Evolutionary conservation across 768 basidiomycete species (phyloP).

Genomic region (Lactarius trivialis): DNA sequence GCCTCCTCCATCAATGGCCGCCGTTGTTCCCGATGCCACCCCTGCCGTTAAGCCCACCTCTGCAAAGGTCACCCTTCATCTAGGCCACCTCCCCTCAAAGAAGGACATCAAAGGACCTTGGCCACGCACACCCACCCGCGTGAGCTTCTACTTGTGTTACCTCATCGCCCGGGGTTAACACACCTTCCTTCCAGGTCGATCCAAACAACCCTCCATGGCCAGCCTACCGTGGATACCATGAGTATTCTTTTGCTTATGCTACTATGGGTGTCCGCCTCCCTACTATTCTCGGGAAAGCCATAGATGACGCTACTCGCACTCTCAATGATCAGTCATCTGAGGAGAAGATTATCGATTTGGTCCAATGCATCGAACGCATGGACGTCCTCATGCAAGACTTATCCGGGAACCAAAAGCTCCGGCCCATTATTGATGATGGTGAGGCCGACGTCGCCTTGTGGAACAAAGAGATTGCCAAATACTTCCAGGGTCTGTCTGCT

Average conservation of each 20-base stretch:
- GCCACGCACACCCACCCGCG: constrained; percentile 70
- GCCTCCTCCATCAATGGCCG: constrained; percentile 14
- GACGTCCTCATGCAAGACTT: constrained; percentile 83
- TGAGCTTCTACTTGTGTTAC: constrained; percentile 28
- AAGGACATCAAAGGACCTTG: constrained; percentile 65
- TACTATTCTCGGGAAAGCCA: constrained; percentile 92
- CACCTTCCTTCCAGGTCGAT: constrained; percentile 44
- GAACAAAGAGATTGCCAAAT: constrained; percentile 97
- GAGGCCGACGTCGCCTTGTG: constrained; percentile 91
- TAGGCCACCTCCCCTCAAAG: constrained; percentile 69
- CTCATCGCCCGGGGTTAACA: not conserved
- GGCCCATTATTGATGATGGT: constrained; percentile 84
- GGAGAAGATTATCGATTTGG: constrained; percentile 78
- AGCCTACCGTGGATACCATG: constrained; percentile 73
- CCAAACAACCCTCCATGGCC: constrained; percentile 83
- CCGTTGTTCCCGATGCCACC: constrained; percentile 17
- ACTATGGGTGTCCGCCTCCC: constrained; percentile 96
- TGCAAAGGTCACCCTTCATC: constrained; percentile 55
- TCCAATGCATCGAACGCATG: constrained; percentile 83
- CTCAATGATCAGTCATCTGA: constrained; percentile 82
- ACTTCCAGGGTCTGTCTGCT: constrained; percentile 64
- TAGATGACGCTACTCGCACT: constrained; percentile 84
- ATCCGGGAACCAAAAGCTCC: constrained; percentile 73
- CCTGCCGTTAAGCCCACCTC: constrained; percentile 24
- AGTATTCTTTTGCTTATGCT: constrained; percentile 81